Conservation (phyloP, 2,329 filamentous ascomycete species). For the Cladosporium sp. region DNA sequence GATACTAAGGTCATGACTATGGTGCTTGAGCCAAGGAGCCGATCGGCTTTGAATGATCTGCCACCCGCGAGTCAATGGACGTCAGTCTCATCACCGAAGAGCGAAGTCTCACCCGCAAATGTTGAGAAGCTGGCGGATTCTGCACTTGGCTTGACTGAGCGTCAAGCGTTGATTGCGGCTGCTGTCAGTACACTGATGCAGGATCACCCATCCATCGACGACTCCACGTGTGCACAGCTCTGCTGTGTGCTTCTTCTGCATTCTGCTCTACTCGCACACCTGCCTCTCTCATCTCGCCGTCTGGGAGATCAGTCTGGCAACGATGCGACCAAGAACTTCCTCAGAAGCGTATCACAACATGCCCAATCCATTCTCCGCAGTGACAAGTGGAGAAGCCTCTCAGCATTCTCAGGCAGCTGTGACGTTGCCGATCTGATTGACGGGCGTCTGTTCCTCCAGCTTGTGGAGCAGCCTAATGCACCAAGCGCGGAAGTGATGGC, state of each 20-base stretch:
- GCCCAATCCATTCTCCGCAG: constrained; percentile 34
- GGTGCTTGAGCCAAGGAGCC: constrained; percentile 34
- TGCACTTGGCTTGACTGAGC: constrained; percentile 18
- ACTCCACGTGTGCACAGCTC: constrained; percentile 1
- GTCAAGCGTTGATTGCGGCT: constrained; percentile 23
- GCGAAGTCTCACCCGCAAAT: constrained; percentile 8
- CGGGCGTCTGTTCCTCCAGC: constrained; percentile 42
- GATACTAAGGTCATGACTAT: constrained; percentile 57
- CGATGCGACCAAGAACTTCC: constrained; percentile 15
- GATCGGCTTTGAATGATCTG: constrained; percentile 2
- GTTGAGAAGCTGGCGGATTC: constrained; percentile 14
- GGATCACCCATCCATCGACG: constrained; percentile 7
- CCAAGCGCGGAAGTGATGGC: constrained; percentile 15
- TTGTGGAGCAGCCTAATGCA: constrained; percentile 11
- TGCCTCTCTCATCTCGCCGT: constrained; percentile 26
- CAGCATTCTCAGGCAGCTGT: constrained; percentile 24
- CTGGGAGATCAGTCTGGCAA: constrained; percentile 14
- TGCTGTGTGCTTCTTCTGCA: constrained; percentile 24
- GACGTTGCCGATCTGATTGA: constrained; percentile 53
- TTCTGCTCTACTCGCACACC: constrained; percentile 23
- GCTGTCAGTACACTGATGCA: constrained; percentile 19
- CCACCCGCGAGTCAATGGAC: constrained; percentile 1
- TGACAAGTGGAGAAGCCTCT: constrained; percentile 31
- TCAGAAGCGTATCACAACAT: constrained; percentile 31
- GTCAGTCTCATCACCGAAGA: neutral